Evolutionary conservation across 1,284 basidiomycete species (phyloP).

Genomic region (Apiotrichum laibachii): DNA sequence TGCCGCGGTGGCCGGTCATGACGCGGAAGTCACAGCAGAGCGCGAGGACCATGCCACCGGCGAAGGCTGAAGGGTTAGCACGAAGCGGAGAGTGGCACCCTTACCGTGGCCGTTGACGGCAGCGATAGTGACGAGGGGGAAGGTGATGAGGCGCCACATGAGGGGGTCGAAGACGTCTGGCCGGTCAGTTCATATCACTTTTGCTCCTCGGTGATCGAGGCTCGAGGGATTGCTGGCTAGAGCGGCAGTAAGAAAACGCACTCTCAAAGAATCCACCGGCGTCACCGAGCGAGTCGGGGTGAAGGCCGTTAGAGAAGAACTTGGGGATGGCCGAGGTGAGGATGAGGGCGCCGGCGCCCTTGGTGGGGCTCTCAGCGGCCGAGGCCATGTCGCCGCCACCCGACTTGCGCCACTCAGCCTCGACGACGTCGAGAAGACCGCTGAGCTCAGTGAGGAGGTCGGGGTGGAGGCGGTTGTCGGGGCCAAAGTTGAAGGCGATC

Average conservation of each 20-base stretch:
- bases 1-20: slow-evolving; percentile 78
- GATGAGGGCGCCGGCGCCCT: slow-evolving; percentile 63
- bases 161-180: slow-evolving; percentile 50
- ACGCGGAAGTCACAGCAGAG: slow-evolving; percentile 85
- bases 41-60: slow-evolving; percentile 76
- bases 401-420: slow-evolving; percentile 70
- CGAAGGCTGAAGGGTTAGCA: slow-evolving; percentile 60
- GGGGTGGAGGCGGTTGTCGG: slow-evolving; percentile 48
- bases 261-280: slow-evolving; percentile 73
- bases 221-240: too few relatives aligned
- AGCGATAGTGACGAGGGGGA: slow-evolving; percentile 64
- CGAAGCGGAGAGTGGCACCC: slow-evolving; percentile 7
- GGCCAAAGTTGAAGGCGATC: slow-evolving; percentile 42
- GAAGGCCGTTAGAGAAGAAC: slow-evolving; percentile 86
- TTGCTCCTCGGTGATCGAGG: too few relatives aligned
- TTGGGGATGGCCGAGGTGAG: slow-evolving; percentile 73
- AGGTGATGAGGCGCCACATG: slow-evolving; percentile 47
- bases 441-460: slow-evolving; percentile 38
- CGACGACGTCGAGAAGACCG: slow-evolving; percentile 67
- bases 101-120: slow-evolving; percentile 79
- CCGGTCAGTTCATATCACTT: neutral
- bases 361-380: slow-evolving; percentile 44
- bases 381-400: slow-evolving; percentile 50
- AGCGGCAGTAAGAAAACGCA: slow-evolving; percentile 51
- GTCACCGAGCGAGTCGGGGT: slow-evolving; percentile 62